phyloP scores from a whole-genome alignment of 768 basidiomycete genomes.

The Boletus speciosus region DNA sequence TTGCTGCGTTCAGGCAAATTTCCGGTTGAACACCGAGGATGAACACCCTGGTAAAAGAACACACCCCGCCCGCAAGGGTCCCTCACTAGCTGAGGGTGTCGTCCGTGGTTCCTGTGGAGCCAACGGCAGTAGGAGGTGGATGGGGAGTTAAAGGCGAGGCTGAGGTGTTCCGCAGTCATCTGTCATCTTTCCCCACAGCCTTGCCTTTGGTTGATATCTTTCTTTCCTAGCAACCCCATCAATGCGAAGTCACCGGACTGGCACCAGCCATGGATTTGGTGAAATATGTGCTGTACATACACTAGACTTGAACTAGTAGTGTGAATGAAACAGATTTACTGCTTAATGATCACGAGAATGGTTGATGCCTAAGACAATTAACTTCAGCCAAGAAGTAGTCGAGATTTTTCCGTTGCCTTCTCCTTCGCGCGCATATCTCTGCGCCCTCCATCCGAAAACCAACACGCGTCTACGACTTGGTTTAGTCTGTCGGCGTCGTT shows the following conservation, averaged over 20 bases:
- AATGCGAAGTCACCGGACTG: neutral
- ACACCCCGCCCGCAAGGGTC: slow-evolving; percentile 54
- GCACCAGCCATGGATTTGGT: neutral
- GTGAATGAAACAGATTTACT: neutral
- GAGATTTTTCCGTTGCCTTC: neutral
- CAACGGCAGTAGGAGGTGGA: slow-evolving; percentile 54
- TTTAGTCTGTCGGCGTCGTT: neutral
- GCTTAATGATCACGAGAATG: neutral
- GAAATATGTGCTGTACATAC: neutral
- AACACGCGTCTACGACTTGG: slow-evolving; percentile 7
- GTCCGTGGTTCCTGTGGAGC: slow-evolving; percentile 26
- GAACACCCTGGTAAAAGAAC: slow-evolving; percentile 90
- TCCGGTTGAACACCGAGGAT: slow-evolving; percentile 50
- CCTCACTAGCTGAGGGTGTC: slow-evolving; percentile 32
- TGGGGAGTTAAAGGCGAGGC: slow-evolving; percentile 89
- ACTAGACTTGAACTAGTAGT: neutral
- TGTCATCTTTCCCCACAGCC: neutral
- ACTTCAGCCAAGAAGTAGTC: slow-evolving; percentile 13
- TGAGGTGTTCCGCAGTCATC: slow-evolving; percentile 44
- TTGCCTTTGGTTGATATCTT: slow-evolving; percentile 1
- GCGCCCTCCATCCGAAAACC: slow-evolving; percentile 2
- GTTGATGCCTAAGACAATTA: neutral
- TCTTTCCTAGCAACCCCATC: slow-evolving; percentile 1
- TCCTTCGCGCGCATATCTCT: slow-evolving; percentile 13
- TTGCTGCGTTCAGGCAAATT: slow-evolving; percentile 10